Evolutionary conservation across 306 rosid species (phyloP), one percentile per base, ranked within the genome.

Genomic region (Begonia masoniana): DNA sequence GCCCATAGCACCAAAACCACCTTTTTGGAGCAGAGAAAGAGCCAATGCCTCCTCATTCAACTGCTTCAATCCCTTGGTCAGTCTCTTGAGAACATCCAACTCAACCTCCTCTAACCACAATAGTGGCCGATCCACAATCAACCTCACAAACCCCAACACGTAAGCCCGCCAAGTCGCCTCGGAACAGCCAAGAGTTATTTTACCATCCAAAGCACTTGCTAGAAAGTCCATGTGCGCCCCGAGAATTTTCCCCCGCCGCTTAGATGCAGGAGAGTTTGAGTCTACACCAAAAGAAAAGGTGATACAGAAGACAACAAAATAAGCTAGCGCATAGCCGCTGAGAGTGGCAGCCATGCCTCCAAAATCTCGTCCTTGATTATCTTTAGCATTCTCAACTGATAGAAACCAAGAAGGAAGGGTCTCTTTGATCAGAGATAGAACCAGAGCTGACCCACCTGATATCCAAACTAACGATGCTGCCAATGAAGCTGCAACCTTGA

Each of bases 381-480:
- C 72, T 17, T 59, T 64, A 51, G 56, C 62, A 58, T 59, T 31
- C 8, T 31, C 71, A 46, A 70, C 61, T 5, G 95, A 78, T 60
- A 89, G 64, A 63, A 89, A 82, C 95, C 91, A 85, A 41, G 85
- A 78, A 53, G 95, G 95, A 41, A 89, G 41, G 50, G 85, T 89
- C 66, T 83, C 97, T 54, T 66, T 80, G 41, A 82, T 78, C 71
- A 85, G 61, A 3, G 82, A 74, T 19, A 78, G 85, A 71, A 83
- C 86, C 61, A 89, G 61, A 55, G 62, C 76, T 12, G 67, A 57
- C 12, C 97, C 95, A 31, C 97, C 97, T 15, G 94, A 76, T 59
- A 85, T 62, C 97, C 97, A 85, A 73, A 89, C 56, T 67, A 89
- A 69, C 24, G 85, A 73, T 54, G 97, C 94, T 45, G 87, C 97